Evolutionary conservation across 129 eudicot genomes (phyloP).

Genomic region (Deinandra increscens): DNA sequence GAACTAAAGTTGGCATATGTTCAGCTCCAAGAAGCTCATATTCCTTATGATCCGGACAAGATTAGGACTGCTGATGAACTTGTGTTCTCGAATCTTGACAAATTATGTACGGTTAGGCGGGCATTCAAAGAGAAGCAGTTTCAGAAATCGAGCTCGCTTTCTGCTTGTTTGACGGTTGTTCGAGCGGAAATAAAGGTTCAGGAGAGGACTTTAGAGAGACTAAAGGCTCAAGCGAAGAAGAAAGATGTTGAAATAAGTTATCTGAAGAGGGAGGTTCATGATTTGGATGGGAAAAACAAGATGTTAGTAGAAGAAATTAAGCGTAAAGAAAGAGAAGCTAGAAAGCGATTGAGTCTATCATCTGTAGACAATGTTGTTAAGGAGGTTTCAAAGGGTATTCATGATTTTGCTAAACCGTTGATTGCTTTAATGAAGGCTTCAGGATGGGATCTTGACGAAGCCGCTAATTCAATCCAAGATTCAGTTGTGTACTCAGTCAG

Average conservation of each 20-base stretch:
- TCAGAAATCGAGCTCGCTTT: slow-evolving; percentile 37
- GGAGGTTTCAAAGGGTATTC: slow-evolving; percentile 58
- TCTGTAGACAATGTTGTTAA: slow-evolving; percentile 43
- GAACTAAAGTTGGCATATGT: slow-evolving; percentile 65
- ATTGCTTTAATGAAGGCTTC: slow-evolving; percentile 71
- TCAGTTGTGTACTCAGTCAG: slow-evolving; percentile 56
- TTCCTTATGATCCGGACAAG: slow-evolving; percentile 55
- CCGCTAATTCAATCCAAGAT: slow-evolving; percentile 54
- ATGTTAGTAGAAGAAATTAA: slow-evolving; percentile 37
- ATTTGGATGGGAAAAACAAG: slow-evolving; percentile 40
- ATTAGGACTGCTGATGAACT: slow-evolving; percentile 51
- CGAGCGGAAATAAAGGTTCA: slow-evolving; percentile 49
- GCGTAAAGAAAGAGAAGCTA: slow-evolving; percentile 33
- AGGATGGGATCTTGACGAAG: slow-evolving; percentile 69
- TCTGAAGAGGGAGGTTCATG: slow-evolving; percentile 36
- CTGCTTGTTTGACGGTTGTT: slow-evolving; percentile 47
- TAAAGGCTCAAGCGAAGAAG: slow-evolving; percentile 43
- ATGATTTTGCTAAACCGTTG: slow-evolving; percentile 70
- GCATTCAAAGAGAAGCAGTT: slow-evolving; percentile 56
- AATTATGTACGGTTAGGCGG: slow-evolving; percentile 48
- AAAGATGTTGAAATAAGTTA: slow-evolving; percentile 39
- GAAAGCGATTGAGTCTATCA: slow-evolving; percentile 18
- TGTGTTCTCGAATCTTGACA: slow-evolving; percentile 44
- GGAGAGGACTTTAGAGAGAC: slow-evolving; percentile 43
- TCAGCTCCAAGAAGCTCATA: slow-evolving; percentile 71